A percentile compares a stretch with the other conserved stretches of the same genome.
Conservation (phyloP, 306 rosid genomes). For the Hylodesmum podocarpum region DNA sequence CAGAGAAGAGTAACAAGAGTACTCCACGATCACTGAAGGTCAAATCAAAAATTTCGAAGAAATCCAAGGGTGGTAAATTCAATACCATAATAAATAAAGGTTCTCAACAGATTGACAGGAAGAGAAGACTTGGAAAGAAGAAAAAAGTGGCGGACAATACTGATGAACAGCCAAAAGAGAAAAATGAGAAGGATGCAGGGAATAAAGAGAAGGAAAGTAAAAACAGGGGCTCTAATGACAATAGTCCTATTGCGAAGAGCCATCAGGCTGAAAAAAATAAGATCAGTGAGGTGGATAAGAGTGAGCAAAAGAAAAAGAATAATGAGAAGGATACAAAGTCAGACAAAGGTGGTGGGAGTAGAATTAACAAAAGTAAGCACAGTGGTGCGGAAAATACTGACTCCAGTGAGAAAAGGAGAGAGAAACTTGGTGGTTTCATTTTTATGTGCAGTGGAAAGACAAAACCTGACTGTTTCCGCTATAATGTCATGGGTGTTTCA, state of each 20-base stretch:
- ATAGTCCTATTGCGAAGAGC: slow-evolving; percentile 4
- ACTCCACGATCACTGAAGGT: slow-evolving; percentile 55
- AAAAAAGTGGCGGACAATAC: slow-evolving; percentile 27
- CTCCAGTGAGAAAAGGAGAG: slow-evolving; percentile 40
- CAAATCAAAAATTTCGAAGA: slow-evolving; percentile 53
- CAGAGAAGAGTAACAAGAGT: slow-evolving; percentile 46
- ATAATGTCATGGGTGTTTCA: slow-evolving; percentile 77
- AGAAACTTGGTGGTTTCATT: slow-evolving; percentile 75
- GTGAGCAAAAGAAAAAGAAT: slow-evolving; percentile 32
- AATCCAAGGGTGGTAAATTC: slow-evolving; percentile 35
- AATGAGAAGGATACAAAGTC: slow-evolving; percentile 26
- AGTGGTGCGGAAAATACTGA: slow-evolving; percentile 29
- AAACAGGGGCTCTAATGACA: slow-evolving; percentile 17
- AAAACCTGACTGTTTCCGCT: slow-evolving; percentile 82
- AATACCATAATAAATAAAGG: slow-evolving; percentile 29
- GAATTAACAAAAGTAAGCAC: slow-evolving; percentile 29
- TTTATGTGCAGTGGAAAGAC: slow-evolving; percentile 91
- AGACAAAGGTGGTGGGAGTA: slow-evolving; percentile 30
- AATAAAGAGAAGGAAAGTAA: slow-evolving; percentile 28
- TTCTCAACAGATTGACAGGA: slow-evolving; percentile 29
- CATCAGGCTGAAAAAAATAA: slow-evolving; percentile 26
- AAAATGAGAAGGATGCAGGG: slow-evolving; percentile 32
- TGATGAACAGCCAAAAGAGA: slow-evolving; percentile 33
- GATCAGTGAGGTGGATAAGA: no score
- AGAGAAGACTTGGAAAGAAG: slow-evolving; percentile 37